A percentile compares a stretch with the other conserved stretches of the same genome.
Evolutionary conservation across 2,329 filamentous ascomycete species (phyloP).

Genomic region (Aspergillus latus): DNA sequence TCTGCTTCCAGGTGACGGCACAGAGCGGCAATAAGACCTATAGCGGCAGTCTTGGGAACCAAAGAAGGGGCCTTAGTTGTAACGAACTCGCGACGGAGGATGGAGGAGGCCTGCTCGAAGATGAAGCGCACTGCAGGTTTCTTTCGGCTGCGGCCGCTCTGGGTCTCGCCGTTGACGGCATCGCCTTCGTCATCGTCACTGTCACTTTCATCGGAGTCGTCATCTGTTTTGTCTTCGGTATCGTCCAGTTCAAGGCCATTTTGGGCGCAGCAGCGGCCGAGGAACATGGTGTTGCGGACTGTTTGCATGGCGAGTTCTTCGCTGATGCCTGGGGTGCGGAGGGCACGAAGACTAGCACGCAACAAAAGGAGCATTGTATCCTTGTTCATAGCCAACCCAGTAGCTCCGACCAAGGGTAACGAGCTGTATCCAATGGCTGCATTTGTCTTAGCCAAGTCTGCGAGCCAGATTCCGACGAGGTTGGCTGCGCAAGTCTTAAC

Average conservation of each 20-base stretch:
- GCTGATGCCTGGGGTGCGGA: slow-evolving; percentile 65
- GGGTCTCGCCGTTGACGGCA: slow-evolving; percentile 35
- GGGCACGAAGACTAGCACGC: slow-evolving; percentile 57
- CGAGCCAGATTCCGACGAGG: slow-evolving; percentile 73
- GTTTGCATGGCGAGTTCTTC: slow-evolving; percentile 76
- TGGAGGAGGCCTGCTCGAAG: slow-evolving; percentile 72
- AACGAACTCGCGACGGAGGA: slow-evolving; percentile 72
- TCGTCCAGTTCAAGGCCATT: slow-evolving; percentile 53
- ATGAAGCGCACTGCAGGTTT: slow-evolving; percentile 68
- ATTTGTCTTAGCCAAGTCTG: slow-evolving; percentile 70
- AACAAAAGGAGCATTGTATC: slow-evolving; percentile 62
- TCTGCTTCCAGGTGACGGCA: slow-evolving; percentile 60
- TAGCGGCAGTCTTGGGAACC: slow-evolving; percentile 71
- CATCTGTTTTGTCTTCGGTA: slow-evolving; percentile 42
- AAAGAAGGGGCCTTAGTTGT: slow-evolving; percentile 63
- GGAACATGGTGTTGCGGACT: slow-evolving; percentile 78
- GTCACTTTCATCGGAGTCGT: slow-evolving; percentile 35
- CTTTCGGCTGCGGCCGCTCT: slow-evolving; percentile 24
- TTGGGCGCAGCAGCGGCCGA: slow-evolving; percentile 65
- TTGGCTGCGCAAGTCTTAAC: slow-evolving; percentile 76
- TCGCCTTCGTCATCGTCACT: slow-evolving; percentile 48
- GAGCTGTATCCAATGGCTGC: slow-evolving; percentile 53
- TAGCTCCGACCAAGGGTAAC: slow-evolving; percentile 66
- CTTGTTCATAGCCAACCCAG: slow-evolving; percentile 67
- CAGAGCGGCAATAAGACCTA: slow-evolving; percentile 72